phyloP scores from a whole-genome alignment of 331 rosid species.

The Acacia concinna region DNA sequence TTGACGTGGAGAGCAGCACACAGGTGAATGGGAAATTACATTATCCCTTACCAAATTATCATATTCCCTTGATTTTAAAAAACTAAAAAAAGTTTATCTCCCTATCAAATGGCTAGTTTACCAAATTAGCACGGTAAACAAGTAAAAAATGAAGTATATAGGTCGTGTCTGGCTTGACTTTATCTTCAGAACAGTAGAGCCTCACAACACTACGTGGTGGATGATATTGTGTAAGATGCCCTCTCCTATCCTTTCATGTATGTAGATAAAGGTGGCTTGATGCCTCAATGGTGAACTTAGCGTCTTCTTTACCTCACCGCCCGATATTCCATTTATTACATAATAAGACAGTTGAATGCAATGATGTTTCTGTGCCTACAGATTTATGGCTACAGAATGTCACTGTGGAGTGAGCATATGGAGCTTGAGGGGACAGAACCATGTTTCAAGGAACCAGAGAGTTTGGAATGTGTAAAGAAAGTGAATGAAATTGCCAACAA shows the following conservation, averaged over 20 bases:
- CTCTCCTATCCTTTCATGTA: background rate
- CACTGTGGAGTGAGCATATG: slow-evolving; percentile 91
- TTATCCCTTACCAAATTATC: background rate
- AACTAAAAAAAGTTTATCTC: slow-evolving; percentile 20
- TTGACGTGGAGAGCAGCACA: slow-evolving; percentile 2
- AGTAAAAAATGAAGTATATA: background rate
- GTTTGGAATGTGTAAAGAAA: slow-evolving; percentile 63
- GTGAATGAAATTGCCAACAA: slow-evolving; percentile 65
- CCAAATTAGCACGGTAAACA: slow-evolving; percentile 18
- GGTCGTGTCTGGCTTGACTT: slow-evolving; percentile 12
- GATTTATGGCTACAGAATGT: slow-evolving; percentile 92
- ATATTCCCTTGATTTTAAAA: slow-evolving; percentile 11
- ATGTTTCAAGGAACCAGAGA: slow-evolving; percentile 64
- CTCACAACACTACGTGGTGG: background rate
- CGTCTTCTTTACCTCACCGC: background rate
- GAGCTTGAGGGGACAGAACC: slow-evolving; percentile 40
- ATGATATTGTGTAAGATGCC: background rate
- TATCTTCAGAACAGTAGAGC: background rate
- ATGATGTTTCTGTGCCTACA: slow-evolving; percentile 36
- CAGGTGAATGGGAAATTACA: background rate
- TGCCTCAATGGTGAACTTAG: slow-evolving; percentile 24
- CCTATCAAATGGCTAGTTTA: slow-evolving; percentile 3
- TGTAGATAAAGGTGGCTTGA: slow-evolving; percentile 5
- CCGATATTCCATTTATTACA: slow-evolving; percentile 15
- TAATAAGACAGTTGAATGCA: background rate